phyloP scores from a whole-genome alignment of 805 yeast genomes.

The Yarrowia phangngaensis region DNA sequence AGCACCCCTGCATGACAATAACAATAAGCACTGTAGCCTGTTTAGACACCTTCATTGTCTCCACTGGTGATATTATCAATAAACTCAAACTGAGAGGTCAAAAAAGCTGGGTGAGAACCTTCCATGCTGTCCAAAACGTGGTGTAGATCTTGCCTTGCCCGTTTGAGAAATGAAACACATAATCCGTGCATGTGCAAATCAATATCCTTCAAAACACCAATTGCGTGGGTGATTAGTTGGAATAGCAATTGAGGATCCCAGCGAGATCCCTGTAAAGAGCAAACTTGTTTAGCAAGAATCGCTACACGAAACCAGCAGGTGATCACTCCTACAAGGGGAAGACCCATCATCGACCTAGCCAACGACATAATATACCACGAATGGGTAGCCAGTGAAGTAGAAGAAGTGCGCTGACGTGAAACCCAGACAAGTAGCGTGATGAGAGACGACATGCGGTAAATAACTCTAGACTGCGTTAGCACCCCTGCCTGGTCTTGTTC shows the following conservation, averaged over 20 bases:
- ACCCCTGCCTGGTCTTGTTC: slow-evolving; percentile 18
- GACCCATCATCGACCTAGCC: slow-evolving; percentile 21
- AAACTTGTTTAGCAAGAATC: slow-evolving; percentile 13
- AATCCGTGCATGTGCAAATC: slow-evolving; percentile 12
- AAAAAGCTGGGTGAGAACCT: slow-evolving; percentile 10
- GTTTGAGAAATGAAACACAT: slow-evolving; percentile 13
- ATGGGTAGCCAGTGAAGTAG: slow-evolving; percentile 4
- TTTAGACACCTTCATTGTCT: not conserved
- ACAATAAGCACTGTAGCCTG: no score
- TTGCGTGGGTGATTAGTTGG: slow-evolving; percentile 17
- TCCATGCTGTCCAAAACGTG: slow-evolving; percentile 4
- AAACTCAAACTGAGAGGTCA: slow-evolving; percentile 4
- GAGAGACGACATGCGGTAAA: slow-evolving; percentile 15
- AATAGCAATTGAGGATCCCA: slow-evolving; percentile 23
- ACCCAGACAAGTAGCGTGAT: slow-evolving; percentile 22
- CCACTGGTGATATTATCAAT: slow-evolving; percentile 7
- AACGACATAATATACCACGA: slow-evolving; percentile 18
- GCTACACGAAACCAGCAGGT: slow-evolving; percentile 24
- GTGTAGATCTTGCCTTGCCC: slow-evolving; percentile 3
- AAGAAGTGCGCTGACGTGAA: slow-evolving; percentile 2
- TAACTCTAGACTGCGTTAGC: slow-evolving; percentile 18
- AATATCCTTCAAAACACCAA: slow-evolving; percentile 7
- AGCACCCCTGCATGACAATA: no score
- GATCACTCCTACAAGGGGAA: slow-evolving; percentile 13
- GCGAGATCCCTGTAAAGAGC: slow-evolving; percentile 5